Conservation (phyloP, 2,329 filamentous ascomycete genomes). For the Beauveria bassiana region DNA sequence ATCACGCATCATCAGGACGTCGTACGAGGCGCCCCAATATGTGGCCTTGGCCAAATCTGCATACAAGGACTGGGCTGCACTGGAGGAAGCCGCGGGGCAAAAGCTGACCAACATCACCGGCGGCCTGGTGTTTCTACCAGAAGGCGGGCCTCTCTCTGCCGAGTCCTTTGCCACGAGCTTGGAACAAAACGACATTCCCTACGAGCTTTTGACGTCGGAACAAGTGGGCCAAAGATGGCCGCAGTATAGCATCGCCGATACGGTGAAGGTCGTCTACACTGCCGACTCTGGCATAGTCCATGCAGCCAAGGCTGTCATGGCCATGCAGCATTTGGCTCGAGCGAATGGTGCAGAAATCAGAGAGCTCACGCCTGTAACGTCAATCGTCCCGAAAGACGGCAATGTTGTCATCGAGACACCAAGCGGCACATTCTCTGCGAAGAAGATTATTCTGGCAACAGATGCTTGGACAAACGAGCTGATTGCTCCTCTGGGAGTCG, state of each 20-base stretch:
- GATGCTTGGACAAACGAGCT: slow-evolving; percentile 15
- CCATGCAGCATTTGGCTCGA: slow-evolving; percentile 13
- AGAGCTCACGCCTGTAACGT: slow-evolving; percentile 7
- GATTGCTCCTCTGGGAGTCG: slow-evolving; percentile 8
- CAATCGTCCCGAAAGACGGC: not conserved
- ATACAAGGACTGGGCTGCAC: slow-evolving; percentile 18
- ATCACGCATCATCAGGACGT: slow-evolving; percentile 18
- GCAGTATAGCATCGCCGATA: slow-evolving; percentile 13
- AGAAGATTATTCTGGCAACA: slow-evolving; percentile 12
- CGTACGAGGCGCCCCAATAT: slow-evolving; percentile 18
- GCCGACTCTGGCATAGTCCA: slow-evolving; percentile 18
- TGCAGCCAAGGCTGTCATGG: slow-evolving; percentile 10
- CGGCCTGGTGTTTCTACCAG: slow-evolving; percentile 18
- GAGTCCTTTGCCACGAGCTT: not conserved
- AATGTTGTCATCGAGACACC: slow-evolving; percentile 9
- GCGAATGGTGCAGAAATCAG: slow-evolving; percentile 7
- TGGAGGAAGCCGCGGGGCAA: slow-evolving; percentile 15
- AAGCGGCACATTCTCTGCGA: slow-evolving; percentile 1
- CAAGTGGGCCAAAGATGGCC: slow-evolving; percentile 17
- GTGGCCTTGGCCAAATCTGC: slow-evolving; percentile 17
- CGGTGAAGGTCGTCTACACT: slow-evolving; percentile 17
- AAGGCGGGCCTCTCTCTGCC: slow-evolving; percentile 1
- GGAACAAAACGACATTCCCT: slow-evolving; percentile 12
- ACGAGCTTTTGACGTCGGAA: slow-evolving; percentile 15
- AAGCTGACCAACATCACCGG: slow-evolving; percentile 18